These are phyloP conservation scores for Phytophthora boehmeriae DNA, from an alignment of 352 stramenopile genomes.

Conservation along the genomic window DNA sequence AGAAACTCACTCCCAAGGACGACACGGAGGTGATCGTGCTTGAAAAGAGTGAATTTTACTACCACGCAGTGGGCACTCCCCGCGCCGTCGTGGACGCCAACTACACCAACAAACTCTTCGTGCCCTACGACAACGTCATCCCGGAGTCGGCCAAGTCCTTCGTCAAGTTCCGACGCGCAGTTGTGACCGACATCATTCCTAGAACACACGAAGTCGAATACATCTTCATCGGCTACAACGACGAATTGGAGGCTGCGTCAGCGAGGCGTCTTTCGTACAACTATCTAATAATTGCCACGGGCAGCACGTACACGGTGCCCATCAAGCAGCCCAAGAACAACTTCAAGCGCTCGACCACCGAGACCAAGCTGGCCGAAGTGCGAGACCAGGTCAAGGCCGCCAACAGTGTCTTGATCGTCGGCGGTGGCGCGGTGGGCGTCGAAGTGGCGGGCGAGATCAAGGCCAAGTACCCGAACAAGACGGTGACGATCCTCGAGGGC, in stretches of 20 bases:
- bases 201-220: conserved; percentile 49
- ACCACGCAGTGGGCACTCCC: conserved; percentile 46
- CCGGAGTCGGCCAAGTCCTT: conserved; percentile 35
- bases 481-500: conserved; percentile 58
- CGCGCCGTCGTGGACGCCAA: conserved; percentile 49
- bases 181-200: conserved; percentile 41
- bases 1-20: conserved; percentile 38
- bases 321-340: conserved; percentile 54
- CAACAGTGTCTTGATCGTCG: conserved; percentile 59
- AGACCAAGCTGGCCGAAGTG: conserved; percentile 43
- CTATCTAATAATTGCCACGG: conserved; percentile 67
- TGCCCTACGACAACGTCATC: conserved; percentile 59
- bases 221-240: conserved; percentile 33
- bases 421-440: conserved; percentile 58
- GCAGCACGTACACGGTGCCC: conserved; percentile 60
- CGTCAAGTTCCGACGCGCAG: conserved; percentile 45
- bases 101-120: conserved; percentile 60
- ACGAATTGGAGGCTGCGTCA: conserved; percentile 25
- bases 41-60: conserved; percentile 64
- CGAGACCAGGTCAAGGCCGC: conserved; percentile 47
- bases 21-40: conserved; percentile 50
- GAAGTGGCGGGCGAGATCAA: conserved; percentile 69
- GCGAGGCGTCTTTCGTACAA: conserved; percentile 49
- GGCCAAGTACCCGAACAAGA: conserved; percentile 57
- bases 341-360: conserved; percentile 36